Conservation (phyloP, 768 basidiomycete species). For the Boletus vinaceobasis region DNA sequence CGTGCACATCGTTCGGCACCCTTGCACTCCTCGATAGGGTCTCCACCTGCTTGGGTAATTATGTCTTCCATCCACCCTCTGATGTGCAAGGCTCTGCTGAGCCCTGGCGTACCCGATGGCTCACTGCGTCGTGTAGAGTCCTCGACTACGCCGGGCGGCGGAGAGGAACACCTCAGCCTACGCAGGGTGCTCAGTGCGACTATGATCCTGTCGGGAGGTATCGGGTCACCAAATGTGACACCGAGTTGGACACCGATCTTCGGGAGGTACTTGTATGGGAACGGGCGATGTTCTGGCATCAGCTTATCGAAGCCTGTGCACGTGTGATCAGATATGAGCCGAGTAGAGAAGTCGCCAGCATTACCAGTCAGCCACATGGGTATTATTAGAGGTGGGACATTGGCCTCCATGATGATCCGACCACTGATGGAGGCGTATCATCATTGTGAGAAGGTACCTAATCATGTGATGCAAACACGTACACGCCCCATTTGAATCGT, state of each 20-base stretch:
- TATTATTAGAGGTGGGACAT: conserved; percentile 70
- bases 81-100: neutral
- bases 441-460: neutral
- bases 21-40: conserved; percentile 5
- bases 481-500: conserved; percentile 97
- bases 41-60: conserved; percentile 3
- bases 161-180: neutral
- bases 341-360: neutral
- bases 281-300: conserved; percentile 83
- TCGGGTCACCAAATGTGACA: conserved; percentile 78
- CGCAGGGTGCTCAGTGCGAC: conserved; percentile 15
- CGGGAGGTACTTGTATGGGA: conserved; percentile 72
- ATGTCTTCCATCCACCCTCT: conserved; percentile 15
- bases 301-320: conserved; percentile 72
- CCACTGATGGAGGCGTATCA: conserved; percentile 46
- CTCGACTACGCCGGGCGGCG: neutral
- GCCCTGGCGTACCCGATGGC: neutral
- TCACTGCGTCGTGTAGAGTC: neutral
- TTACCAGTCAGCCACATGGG: conserved; percentile 91
- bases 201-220: conserved; percentile 43
- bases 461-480: conserved; percentile 34
- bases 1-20: conserved; percentile 17
- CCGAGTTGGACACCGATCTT: conserved; percentile 58
- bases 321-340: neutral
- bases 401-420: conserved; percentile 72